Evolutionary conservation across 345 rosid species (phyloP).

Genomic region (Atalantia buxifolia): DNA sequence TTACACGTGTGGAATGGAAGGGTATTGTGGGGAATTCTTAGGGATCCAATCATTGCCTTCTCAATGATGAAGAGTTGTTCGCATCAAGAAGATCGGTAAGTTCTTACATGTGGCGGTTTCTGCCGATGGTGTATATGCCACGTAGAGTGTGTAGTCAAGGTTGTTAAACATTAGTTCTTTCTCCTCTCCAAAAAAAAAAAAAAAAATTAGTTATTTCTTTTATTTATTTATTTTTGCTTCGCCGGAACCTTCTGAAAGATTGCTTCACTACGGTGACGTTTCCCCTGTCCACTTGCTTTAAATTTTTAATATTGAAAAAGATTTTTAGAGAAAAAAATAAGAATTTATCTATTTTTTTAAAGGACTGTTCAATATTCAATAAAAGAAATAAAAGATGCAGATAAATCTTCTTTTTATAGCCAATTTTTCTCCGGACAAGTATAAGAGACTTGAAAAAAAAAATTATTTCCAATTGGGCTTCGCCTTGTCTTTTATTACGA

Average conservation of each 20-base stretch:
- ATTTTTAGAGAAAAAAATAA: no score
- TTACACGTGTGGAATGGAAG: constrained; percentile 18
- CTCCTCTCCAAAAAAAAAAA: no score
- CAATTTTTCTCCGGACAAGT: no score
- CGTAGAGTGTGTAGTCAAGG: neutral
- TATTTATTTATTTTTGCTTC: neutral
- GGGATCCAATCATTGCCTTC: constrained; percentile 32
- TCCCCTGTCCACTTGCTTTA: neutral
- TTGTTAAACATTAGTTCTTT: neutral
- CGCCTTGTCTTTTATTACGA: neutral
- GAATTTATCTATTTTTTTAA: no score
- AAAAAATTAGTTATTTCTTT: no score
- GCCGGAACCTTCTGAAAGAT: neutral
- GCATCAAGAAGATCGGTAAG: neutral
- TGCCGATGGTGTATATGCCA: constrained; percentile 11
- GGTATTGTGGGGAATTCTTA: constrained; percentile 9
- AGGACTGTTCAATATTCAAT: no score
- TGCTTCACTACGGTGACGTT: constrained; percentile 2
- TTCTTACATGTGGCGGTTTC: constrained; percentile 26
- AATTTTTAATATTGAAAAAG: no score
- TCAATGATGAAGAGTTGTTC: constrained; percentile 8
- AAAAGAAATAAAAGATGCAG: no score
- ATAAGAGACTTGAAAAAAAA: no score
- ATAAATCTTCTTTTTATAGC: no score
- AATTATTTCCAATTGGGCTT: neutral